Conservation (phyloP, 306 rosid genomes). For the Vigna radiata region DNA sequence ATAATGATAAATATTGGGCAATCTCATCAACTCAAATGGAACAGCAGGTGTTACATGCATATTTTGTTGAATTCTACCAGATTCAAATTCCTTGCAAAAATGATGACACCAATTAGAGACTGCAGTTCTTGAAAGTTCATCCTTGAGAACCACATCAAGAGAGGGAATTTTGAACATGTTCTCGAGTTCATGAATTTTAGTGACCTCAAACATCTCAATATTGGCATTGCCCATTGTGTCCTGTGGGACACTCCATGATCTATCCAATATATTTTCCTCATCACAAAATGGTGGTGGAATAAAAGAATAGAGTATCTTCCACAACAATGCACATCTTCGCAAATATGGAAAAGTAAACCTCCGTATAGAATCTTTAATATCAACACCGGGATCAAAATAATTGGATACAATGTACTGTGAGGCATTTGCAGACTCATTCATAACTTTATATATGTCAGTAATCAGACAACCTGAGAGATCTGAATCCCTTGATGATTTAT, state of each 20-base stretch:
- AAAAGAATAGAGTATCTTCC: slow-evolving; percentile 70
- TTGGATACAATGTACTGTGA: slow-evolving; percentile 67
- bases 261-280: slow-evolving; percentile 61
- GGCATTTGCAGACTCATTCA: slow-evolving; percentile 58
- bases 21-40: slow-evolving; percentile 84
- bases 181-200: slow-evolving; percentile 78
- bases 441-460: slow-evolving; percentile 67
- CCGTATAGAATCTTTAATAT: slow-evolving; percentile 67
- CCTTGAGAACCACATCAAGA: slow-evolving; percentile 75
- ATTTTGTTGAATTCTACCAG: slow-evolving; percentile 45
- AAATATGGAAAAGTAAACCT: slow-evolving; percentile 79
- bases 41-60: slow-evolving; percentile 76
- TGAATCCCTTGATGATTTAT: slow-evolving; percentile 50
- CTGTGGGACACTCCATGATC: slow-evolving; percentile 51
- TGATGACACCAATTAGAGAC: slow-evolving; percentile 76
- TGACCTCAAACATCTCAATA: slow-evolving; percentile 55
- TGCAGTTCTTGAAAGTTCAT: slow-evolving; percentile 63
- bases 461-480: slow-evolving; percentile 67
- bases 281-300: slow-evolving; percentile 69
- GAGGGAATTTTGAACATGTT: slow-evolving; percentile 78
- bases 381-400: slow-evolving; percentile 56
- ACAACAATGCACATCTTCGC: slow-evolving; percentile 89
- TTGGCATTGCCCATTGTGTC: slow-evolving; percentile 58
- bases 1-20: slow-evolving; percentile 88
- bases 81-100: slow-evolving; percentile 67